These are phyloP conservation scores for Onygenales sp. DNA, from an alignment of 2,329 filamentous ascomycete species.

Conservation along the genomic window DNA sequence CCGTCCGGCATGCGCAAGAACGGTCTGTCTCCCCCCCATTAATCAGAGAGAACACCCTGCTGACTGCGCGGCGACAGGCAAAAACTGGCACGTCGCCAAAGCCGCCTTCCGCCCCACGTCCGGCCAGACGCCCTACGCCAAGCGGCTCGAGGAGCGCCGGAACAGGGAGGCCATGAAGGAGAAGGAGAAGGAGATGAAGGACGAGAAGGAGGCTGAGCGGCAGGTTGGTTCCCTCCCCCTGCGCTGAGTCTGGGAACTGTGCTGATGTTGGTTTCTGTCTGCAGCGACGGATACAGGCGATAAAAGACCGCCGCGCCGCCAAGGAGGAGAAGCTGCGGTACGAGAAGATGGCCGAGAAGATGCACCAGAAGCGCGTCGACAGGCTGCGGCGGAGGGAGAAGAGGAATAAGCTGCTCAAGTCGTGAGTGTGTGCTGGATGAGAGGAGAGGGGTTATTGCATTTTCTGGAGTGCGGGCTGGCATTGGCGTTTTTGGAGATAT, in stretches of 20 bases:
- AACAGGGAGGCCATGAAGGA: conserved; percentile 71
- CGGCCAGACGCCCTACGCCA: conserved; percentile 69
- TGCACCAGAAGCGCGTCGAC: conserved; percentile 93
- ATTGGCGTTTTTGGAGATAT: neutral
- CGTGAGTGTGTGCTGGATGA: conserved; percentile 18
- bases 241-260: neutral
- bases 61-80: conserved; percentile 50
- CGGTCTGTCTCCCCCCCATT: neutral
- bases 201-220: conserved; percentile 84
- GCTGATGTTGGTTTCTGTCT: conserved; percentile 5
- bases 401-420: conserved; percentile 53
- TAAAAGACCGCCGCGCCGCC: conserved; percentile 74
- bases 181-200: conserved; percentile 90
- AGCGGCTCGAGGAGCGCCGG: conserved; percentile 61
- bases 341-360: conserved; percentile 90
- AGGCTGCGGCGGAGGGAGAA: conserved; percentile 91
- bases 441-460: neutral
- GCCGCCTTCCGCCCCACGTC: conserved; percentile 75
- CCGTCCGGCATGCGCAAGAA: conserved; percentile 2
- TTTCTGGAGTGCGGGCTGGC: neutral
- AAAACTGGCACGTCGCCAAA: conserved; percentile 83
- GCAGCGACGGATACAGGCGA: conserved; percentile 64
- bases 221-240: conserved; percentile 47
- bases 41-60: neutral
- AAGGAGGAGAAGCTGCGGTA: conserved; percentile 93